A percentile compares a stretch with the other conserved stretches of the same genome.
Conservation (phyloP, 2,329 filamentous ascomycete species). For the Xylariales sp. region DNA sequence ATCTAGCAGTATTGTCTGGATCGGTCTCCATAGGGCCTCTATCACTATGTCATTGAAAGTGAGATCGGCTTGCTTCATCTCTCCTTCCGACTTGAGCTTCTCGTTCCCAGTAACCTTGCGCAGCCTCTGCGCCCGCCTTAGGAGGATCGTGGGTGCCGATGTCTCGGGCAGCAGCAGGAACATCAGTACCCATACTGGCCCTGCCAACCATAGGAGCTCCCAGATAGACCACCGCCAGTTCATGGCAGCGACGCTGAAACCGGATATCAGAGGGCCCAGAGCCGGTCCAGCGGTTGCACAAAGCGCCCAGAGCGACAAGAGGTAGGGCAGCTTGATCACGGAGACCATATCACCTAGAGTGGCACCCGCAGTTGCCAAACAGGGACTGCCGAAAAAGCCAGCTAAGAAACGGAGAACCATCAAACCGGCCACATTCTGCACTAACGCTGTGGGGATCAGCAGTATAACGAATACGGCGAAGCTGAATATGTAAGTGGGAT, state of each 20-base stretch:
- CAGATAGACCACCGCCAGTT: conserved; percentile 45
- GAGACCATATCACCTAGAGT: conserved; percentile 23
- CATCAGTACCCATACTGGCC: conserved; percentile 37
- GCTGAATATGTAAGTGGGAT: conserved; percentile 52
- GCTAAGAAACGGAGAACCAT: conserved; percentile 47
- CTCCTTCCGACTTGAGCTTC: too few species aligned
- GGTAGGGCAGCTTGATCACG: conserved; percentile 33
- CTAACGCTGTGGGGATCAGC: conserved; percentile 47
- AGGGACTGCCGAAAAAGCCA: conserved; percentile 37
- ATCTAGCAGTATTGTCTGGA: too few species aligned
- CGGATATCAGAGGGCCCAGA: conserved; percentile 42
- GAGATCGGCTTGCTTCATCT: too few species aligned
- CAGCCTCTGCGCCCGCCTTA: conserved; percentile 46
- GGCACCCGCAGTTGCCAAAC: conserved; percentile 21
- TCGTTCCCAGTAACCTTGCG: conserved; percentile 25
- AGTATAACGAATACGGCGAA: conserved; percentile 55
- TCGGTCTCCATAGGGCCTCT: too few species aligned
- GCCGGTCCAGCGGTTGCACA: conserved; percentile 35
- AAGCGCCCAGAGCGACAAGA: conserved; percentile 39
- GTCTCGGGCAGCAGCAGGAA: conserved; percentile 51
- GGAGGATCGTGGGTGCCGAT: conserved; percentile 45
- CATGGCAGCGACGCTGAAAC: conserved; percentile 37
- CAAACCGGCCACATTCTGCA: conserved; percentile 48
- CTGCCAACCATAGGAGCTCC: conserved; percentile 43
- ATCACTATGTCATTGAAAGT: too few species aligned